phyloP scores from a whole-genome alignment of 371 early-diverging fungal genomes.

The Cokeromyces recurvatus region DNA sequence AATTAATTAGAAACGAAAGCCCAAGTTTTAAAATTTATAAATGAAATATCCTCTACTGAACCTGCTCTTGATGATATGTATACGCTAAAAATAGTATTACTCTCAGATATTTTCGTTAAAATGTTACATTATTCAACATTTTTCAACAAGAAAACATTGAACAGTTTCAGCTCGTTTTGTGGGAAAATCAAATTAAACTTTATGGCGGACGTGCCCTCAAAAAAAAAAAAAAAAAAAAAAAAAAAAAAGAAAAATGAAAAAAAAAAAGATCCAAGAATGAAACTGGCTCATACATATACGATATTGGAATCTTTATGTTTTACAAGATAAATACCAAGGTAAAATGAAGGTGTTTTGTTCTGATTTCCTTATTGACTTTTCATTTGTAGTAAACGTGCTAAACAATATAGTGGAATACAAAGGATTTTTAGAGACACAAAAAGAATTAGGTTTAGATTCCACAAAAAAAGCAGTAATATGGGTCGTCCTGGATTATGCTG shows the following conservation, averaged over 20 bases:
- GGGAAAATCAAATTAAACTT: slow-evolving; percentile 10
- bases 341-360: slow-evolving; percentile 12
- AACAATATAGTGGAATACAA: slow-evolving; percentile 3
- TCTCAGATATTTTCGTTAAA: slow-evolving; percentile 9
- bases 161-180: slow-evolving; percentile 11
- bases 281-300: slow-evolving; percentile 10
- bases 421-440: slow-evolving; percentile 1
- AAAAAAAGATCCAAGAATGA: slow-evolving; percentile 11
- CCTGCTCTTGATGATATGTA: slow-evolving; percentile 12
- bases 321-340: slow-evolving; percentile 10
- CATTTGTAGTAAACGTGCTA: slow-evolving; percentile 12
- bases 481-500: slow-evolving; percentile 13
- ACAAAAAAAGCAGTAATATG: slow-evolving; percentile 12
- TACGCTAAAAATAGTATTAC: slow-evolving; percentile 5
- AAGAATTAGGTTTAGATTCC: neutral
- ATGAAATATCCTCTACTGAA: slow-evolving; percentile 10
- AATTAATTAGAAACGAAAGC: slow-evolving; percentile 15
- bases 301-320: slow-evolving; percentile 12
- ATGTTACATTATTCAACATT: slow-evolving; percentile 11
- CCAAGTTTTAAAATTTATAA: slow-evolving; percentile 11
- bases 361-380: slow-evolving; percentile 16
- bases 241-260: too few species aligned
- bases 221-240: too few species aligned
- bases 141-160: slow-evolving; percentile 13
- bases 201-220: slow-evolving; percentile 1